These are phyloP conservation scores for Laguncularia racemosa DNA, from an alignment of 345 rosid species.

Conservation along the genomic window DNA sequence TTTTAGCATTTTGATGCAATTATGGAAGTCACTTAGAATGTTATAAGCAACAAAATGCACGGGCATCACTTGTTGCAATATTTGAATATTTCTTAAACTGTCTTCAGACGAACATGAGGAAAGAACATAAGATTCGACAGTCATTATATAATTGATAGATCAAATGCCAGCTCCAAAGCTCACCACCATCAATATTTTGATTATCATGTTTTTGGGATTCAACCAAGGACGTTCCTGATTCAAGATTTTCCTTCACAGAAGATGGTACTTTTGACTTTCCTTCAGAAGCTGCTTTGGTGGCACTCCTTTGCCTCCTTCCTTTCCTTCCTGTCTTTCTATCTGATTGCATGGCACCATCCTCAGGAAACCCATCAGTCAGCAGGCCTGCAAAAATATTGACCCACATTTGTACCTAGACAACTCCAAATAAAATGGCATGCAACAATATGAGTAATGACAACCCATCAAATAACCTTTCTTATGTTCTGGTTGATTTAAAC, in stretches of 20 bases:
- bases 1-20: conserved; percentile 1
- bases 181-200: conserved; percentile 26
- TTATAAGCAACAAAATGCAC: not conserved
- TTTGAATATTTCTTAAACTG: too few species aligned
- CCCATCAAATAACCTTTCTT: conserved; percentile 39
- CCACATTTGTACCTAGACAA: too few species aligned
- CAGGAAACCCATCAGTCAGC: conserved; percentile 28
- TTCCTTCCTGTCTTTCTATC: conserved; percentile 59
- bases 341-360: conserved; percentile 36
- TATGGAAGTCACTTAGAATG: not conserved
- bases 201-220: conserved; percentile 19
- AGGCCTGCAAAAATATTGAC: conserved; percentile 25
- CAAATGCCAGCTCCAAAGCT: conserved; percentile 5
- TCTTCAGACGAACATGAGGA: too few species aligned
- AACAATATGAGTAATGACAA: not conserved
- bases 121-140: too few species aligned
- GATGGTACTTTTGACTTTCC: conserved; percentile 31
- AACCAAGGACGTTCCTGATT: conserved; percentile 19
- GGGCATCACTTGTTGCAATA: not conserved
- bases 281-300: conserved; percentile 37
- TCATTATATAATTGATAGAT: too few species aligned
- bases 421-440: not conserved
- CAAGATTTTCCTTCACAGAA: conserved; percentile 45
- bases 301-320: conserved; percentile 68
- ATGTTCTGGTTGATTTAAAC: conserved; percentile 21